A percentile compares a stretch with the other conserved stretches of the same genome.
Conservation (phyloP, 176 grass and related monocot species). For the Oropetium thomaeum region DNA sequence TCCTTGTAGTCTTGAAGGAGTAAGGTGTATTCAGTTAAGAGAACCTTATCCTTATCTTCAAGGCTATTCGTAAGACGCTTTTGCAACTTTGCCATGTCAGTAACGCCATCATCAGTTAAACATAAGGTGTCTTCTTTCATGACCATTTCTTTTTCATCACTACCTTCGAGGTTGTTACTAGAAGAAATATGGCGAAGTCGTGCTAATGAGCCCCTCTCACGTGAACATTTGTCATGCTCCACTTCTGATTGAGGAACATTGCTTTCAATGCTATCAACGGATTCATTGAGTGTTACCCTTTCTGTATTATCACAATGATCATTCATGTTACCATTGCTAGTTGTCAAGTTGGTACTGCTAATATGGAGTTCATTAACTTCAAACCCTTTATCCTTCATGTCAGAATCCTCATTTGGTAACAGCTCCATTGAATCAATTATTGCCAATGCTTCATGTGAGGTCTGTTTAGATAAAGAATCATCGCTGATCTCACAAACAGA, state of each 20-base stretch:
- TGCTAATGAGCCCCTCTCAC: slow-evolving; percentile 36
- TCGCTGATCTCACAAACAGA: slow-evolving; percentile 16
- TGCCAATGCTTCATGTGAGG: background rate
- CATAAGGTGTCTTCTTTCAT: background rate
- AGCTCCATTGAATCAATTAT: background rate
- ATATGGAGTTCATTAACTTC: background rate
- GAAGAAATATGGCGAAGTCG: slow-evolving; percentile 38
- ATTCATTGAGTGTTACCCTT: background rate
- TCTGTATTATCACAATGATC: slow-evolving; percentile 3
- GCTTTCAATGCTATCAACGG: background rate
- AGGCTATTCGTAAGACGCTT: slow-evolving; percentile 43
- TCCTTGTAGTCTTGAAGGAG: slow-evolving; percentile 67
- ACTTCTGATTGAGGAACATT: background rate
- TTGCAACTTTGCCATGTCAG: slow-evolving; percentile 32
- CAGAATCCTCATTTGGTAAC: background rate
- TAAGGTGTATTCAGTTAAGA: slow-evolving; percentile 50
- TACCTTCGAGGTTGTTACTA: background rate
- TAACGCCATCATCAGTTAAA: background rate
- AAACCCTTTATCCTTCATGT: background rate
- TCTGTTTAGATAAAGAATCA: slow-evolving; percentile 13
- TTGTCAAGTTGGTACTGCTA: background rate
- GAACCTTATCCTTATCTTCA: slow-evolving; percentile 61
- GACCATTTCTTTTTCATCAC: background rate
- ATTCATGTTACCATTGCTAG: background rate
- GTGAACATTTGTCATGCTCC: slow-evolving; percentile 26